phyloP scores from a whole-genome alignment of 2,329 filamentous ascomycete genomes.

The Ophiocordyceps australis region DNA sequence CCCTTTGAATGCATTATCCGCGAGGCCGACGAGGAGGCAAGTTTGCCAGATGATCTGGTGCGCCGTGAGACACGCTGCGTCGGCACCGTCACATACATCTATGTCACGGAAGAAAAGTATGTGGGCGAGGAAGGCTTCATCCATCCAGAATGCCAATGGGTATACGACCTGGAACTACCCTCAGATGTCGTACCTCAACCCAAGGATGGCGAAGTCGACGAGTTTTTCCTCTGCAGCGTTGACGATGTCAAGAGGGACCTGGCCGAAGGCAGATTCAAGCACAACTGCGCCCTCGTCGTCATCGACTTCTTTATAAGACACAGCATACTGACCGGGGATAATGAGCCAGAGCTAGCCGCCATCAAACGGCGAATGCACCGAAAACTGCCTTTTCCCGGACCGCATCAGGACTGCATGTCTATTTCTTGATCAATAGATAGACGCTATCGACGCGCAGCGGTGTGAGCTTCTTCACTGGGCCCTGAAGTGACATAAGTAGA shows the following conservation, averaged over 20 bases:
- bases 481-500: constrained; percentile 74
- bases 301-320: constrained; percentile 84
- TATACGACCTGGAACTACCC: constrained; percentile 74
- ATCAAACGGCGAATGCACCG: constrained; percentile 63
- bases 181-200: constrained; percentile 51
- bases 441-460: constrained; percentile 83
- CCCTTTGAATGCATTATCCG: constrained; percentile 70
- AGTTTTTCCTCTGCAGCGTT: constrained; percentile 61
- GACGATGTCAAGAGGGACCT: constrained; percentile 59
- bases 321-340: constrained; percentile 59
- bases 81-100: constrained; percentile 70
- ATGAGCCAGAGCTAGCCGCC: constrained; percentile 62
- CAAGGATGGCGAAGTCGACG: constrained; percentile 76
- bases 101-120: constrained; percentile 56
- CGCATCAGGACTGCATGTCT: constrained; percentile 22
- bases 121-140: constrained; percentile 68
- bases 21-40: constrained; percentile 81
- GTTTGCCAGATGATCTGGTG: constrained; percentile 52
- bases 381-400: constrained; percentile 61
- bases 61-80: constrained; percentile 35
- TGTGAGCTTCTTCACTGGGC: constrained; percentile 89
- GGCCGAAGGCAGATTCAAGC: constrained; percentile 64
- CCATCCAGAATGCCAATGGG: constrained; percentile 81
- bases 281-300: constrained; percentile 72
- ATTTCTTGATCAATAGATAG: constrained; percentile 83